A percentile compares a stretch with the other conserved stretches of the same genome.
phyloP scores from a whole-genome alignment of 371 early-diverging fungal species.

The Massospora cicadina region DNA sequence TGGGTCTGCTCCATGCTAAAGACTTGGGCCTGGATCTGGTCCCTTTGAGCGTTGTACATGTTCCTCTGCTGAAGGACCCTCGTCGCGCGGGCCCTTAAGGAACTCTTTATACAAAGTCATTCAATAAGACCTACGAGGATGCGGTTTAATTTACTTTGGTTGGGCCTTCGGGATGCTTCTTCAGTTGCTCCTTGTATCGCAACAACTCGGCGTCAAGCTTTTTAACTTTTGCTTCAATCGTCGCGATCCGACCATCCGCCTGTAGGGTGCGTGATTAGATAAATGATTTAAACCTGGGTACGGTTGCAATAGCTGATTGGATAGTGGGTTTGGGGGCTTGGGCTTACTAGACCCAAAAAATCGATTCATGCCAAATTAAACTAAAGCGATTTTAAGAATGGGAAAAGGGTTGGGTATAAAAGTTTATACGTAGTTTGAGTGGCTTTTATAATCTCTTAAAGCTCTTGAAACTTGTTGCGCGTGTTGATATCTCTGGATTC shows the following conservation, averaged over 20 bases:
- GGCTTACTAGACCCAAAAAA: slow-evolving; percentile 57
- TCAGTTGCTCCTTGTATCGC: slow-evolving; percentile 80
- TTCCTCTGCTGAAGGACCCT: slow-evolving; percentile 83
- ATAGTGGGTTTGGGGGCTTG: slow-evolving; percentile 50
- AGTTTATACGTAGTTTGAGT: no score
- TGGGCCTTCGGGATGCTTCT: slow-evolving; percentile 82
- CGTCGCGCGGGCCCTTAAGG: slow-evolving; percentile 78
- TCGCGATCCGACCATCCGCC: slow-evolving; percentile 69
- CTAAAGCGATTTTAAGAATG: not conserved
- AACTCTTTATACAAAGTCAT: slow-evolving; percentile 24
- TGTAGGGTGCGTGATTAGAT: slow-evolving; percentile 16
- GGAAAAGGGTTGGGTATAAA: not conserved
- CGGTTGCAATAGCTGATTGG: slow-evolving; percentile 49
- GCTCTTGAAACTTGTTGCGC: no score
- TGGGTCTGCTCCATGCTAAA: slow-evolving; percentile 95
- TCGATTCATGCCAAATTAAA: slow-evolving; percentile 56
- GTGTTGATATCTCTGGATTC: no score
- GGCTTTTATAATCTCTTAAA: no score
- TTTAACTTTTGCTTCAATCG: slow-evolving; percentile 79
- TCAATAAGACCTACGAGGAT: not conserved
- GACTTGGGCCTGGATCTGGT: slow-evolving; percentile 80
- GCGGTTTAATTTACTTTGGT: slow-evolving; percentile 39
- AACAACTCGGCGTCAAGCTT: slow-evolving; percentile 83
- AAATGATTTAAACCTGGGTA: slow-evolving; percentile 14
- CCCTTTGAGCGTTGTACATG: slow-evolving; percentile 81